Evolutionary conservation across 805 yeast genomes (phyloP), one percentile per base, ranked within the genome.

Genomic region (Yarrowia deformans): DNA sequence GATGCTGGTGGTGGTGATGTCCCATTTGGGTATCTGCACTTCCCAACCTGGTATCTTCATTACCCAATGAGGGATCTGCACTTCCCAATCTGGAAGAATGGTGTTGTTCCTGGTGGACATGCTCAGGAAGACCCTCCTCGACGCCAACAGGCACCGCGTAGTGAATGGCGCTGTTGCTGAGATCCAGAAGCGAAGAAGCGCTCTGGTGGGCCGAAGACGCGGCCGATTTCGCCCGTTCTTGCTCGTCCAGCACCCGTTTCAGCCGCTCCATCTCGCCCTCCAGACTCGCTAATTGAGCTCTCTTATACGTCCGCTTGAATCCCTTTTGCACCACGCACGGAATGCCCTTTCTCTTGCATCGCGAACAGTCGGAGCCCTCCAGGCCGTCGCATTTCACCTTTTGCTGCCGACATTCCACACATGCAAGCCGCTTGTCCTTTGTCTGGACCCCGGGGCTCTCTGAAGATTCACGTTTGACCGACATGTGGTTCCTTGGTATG

Each of bases 351-450:
- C 89, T 90, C 10, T 80, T 75, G 77, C 99, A 95, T 71, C 97
- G 82, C 0, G 94, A 82, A 74, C 99, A 95, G 1, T 97, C 90
- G 9, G 81, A 81, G 64, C 81, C 83, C 70, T 87, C 93, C 72
- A 83, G 86, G 13, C 97, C 96, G 79, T 93, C 97, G 80, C 98
- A 93, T 74, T 88, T 86, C 43, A 93, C 89, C 74, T 95, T 95
- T 77, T 94, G 99, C 78, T 95, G 98, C 14, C 98, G 85, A 77
- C 99, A 95, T 75, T 94, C 97, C 0, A 91, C 92, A 81, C 99
- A 95, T 0, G 98, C 98, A 76, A 93, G 86, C 69, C 87, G 83
- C 76, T 88, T 89, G 52, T 60, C 66, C 66, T 45, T 60, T 42
- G 64, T 32, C 49, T 29, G 34, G 50, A 35, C 42, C 7, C 52